Evolutionary conservation across 1,284 basidiomycete genomes (phyloP), one percentile per base, ranked within the genome.

Genomic region (Cryptococcus neoformans): DNA sequence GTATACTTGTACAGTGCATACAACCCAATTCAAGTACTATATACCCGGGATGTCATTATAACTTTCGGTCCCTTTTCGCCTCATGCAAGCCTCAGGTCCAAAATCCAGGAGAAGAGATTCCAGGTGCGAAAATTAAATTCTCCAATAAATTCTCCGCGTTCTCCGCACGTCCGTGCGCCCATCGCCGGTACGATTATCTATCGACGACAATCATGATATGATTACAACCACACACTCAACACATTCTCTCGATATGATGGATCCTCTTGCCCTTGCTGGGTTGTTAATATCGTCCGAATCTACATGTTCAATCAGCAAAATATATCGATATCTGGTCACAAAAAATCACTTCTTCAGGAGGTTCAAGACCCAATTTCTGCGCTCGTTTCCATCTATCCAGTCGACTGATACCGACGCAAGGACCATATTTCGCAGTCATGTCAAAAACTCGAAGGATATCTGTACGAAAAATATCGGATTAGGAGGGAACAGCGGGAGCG

Each of bases 331-430:
- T 4, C n/a, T 12, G 47, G 8, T 14, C 38, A 50, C 8, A 49
- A 58, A 48, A 17, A 28, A 4, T 28, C 28, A 91, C 90, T 81
- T 92, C 90, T 14, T 78, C 72, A 1, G 94, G 93, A 14, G 94
- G 94, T 53, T 89, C 82, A 21, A 96, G 80, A 6, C 90, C 92
- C 46, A 94, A 81, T 14, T 83, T 82, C 47, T 87, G 73, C 0
- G 94, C 94, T 42, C 94, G 82, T 66, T 95, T 84, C 91, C 92
- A 98, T 38, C 94, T 82, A 62, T 93, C 85, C 28, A 96, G 78
- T 45, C 93, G 84, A 11, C 86, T 84, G 48, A 94, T 82, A 1
- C 92, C 92, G 45, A 90, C 81, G 64, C 87, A 92, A 1, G 92
- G 92, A 0, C 92, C 92, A 70, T 87, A 95, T 63, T 90, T 85